phyloP scores from a whole-genome alignment of 2,329 filamentous ascomycete genomes.

The Calonectria hongkongensis region DNA sequence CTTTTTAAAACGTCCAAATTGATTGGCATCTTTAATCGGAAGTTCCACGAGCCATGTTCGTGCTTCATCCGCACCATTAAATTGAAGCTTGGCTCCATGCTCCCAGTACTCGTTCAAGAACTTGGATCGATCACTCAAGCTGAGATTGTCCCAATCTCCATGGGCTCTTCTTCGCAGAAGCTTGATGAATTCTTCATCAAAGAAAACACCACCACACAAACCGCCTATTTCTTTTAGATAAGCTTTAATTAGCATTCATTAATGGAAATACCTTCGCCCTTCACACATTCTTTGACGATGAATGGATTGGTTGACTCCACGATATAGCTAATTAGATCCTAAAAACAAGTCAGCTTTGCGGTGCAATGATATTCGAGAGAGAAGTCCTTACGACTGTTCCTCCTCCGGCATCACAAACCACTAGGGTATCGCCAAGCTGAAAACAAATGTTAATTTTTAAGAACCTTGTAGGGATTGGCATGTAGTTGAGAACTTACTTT shows the following conservation, averaged over 20 bases:
- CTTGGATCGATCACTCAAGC: neutral
- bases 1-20: conserved; percentile 14
- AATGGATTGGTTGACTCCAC: conserved; percentile 51
- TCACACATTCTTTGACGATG: conserved; percentile 60
- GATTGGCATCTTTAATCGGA: conserved; percentile 25
- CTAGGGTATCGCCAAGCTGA: conserved; percentile 50
- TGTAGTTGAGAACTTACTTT: conserved; percentile 37
- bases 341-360: neutral
- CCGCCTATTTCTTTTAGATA: conserved; percentile 51
- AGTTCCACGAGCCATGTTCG: conserved; percentile 45
- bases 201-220: conserved; percentile 63
- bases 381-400: conserved; percentile 58
- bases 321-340: conserved; percentile 66
- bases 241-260: fast-evolving
- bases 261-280: conserved; percentile 58
- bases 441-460: neutral
- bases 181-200: conserved; percentile 61
- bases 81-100: conserved; percentile 55
- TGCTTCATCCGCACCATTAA: conserved; percentile 36
- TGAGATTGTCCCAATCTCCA: conserved; percentile 22
- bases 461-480: neutral
- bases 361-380: fast-evolving
- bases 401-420: conserved; percentile 62
- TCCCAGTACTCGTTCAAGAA: conserved; percentile 57
- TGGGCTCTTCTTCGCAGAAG: conserved; percentile 55